Percentiles rank a stretch among this genome's conserved stretches.
phyloP scores from a whole-genome alignment of 2,329 filamentous ascomycete genomes.

The Penicillium sp. region DNA sequence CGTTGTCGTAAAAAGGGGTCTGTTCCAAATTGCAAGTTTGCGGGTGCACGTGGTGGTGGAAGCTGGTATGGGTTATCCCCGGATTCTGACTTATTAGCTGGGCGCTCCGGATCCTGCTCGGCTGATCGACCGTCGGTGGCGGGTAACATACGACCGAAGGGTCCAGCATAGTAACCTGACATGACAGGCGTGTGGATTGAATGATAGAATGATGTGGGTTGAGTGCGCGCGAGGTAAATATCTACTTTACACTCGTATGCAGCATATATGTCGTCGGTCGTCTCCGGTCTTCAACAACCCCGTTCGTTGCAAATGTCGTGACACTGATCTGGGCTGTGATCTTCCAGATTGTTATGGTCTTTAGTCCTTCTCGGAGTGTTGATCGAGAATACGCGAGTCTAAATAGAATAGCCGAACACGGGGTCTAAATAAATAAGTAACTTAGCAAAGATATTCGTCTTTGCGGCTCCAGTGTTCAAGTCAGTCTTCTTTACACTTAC shows the following conservation, averaged over 20 bases:
- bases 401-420: background rate
- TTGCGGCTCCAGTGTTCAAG: background rate
- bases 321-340: background rate
- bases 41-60: conserved; percentile 38
- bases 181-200: conserved; percentile 24
- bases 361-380: background rate
- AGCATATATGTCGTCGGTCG: background rate
- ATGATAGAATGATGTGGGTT: background rate
- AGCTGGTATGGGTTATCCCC: conserved; percentile 40
- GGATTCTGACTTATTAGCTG: conserved; percentile 34
- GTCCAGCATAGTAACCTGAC: conserved; percentile 40
- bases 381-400: background rate
- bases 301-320: background rate
- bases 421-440: background rate
- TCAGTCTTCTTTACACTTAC: background rate
- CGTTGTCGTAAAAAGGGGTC: conserved; percentile 31
- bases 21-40: conserved; percentile 36
- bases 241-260: conserved; percentile 14
- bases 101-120: conserved; percentile 26
- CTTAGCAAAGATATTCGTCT: background rate
- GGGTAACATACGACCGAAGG: conserved; percentile 43
- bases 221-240: background rate
- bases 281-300: background rate
- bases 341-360: background rate
- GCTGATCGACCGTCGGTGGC: conserved; percentile 24